A percentile compares a stretch with the other conserved stretches of the same genome.
Evolutionary conservation across 768 basidiomycete genomes (phyloP).

Genomic region (Calocybe gangraenosa): DNA sequence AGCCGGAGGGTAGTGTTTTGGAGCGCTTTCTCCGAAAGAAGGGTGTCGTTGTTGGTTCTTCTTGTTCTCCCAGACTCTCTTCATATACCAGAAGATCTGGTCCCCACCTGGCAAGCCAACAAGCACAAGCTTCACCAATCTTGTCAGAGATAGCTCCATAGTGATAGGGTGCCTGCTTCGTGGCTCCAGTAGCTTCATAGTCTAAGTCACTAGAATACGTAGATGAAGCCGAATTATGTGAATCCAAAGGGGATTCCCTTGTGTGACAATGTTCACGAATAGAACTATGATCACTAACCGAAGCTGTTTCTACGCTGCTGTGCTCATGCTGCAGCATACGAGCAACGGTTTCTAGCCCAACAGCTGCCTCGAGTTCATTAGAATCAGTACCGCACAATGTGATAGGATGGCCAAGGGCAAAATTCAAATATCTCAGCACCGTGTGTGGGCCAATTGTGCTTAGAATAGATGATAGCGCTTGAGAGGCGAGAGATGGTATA

Average conservation of each 20-base stretch:
- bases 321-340: conserved; percentile 37
- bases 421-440: conserved; percentile 70
- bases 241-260: conserved; percentile 1
- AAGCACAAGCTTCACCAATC: conserved; percentile 85
- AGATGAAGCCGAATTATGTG: conserved; percentile 2
- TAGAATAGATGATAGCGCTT: conserved; percentile 69
- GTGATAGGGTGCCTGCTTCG: conserved; percentile 43
- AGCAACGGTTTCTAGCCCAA: conserved; percentile 69
- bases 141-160: conserved; percentile 91
- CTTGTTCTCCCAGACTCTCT: conserved; percentile 28
- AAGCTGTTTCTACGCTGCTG: conserved; percentile 11
- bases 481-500: conserved; percentile 69
- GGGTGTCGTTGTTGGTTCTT: neutral
- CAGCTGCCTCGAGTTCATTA: conserved; percentile 55
- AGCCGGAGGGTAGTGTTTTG: conserved; percentile 15
- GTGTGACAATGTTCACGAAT: neutral
- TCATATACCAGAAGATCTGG: conserved; percentile 71
- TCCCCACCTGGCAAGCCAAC: conserved; percentile 89
- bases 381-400: conserved; percentile 28
- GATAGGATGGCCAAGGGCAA: conserved; percentile 73
- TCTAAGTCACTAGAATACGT: conserved; percentile 14
- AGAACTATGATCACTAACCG: neutral
- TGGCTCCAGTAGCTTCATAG: conserved; percentile 11
- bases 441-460: conserved; percentile 78
- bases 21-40: conserved; percentile 17